Base-by-base conservation (phyloP, 2,329 filamentous ascomycete genomes). In the Hortaea sp. region DNA sequence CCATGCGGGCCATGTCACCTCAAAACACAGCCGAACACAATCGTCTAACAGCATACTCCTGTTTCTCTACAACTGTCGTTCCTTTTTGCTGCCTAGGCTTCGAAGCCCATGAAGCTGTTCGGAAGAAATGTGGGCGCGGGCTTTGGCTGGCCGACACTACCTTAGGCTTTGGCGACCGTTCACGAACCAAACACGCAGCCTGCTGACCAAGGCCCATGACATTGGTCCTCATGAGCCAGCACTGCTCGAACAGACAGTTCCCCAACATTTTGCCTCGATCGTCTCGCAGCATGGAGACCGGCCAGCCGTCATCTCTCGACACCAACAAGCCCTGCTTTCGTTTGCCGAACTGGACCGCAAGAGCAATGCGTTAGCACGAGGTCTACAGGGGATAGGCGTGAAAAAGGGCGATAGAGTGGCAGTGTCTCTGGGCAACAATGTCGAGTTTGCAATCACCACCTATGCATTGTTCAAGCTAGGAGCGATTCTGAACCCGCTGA, bases 401-500 rank as follows among this genome's bases (percentile, higher is more conserved):
- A 73, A 69, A 49, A 94, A 89, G 59, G 88, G 88, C 5, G 84
- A 94, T 62, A 77, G 88, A 30, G 85, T 97, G 7, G 89, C 86
- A 10, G 80, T 95, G 28, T 90, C 83, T 49, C 69, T 95, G 43
- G 90, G 90, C 11, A 97, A 95, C 66, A 82, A 81, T 38, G 71
- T 83, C 55, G 88, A 95, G 65, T 90, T 87, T 63, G 87, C 86
- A 3, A 82, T 83, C 42, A 75, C 92, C 13, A 90, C 84, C 5
- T 97, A 97, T 66, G 89, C 89, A 1, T 66, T 92, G 45, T 95
- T 90, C 72, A 97, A 97, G 66, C 76, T 97, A 7, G 92, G 92
- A n/a, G 90, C 87, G 27, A 79, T 97, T 43, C 72, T 97, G 51
- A 79, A 94, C n/a, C 92, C 90, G 0, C 69, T 97, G 27, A 97